phyloP scores from a whole-genome alignment of 1,139 yeast genomes.

The Candida glucosophila region DNA sequence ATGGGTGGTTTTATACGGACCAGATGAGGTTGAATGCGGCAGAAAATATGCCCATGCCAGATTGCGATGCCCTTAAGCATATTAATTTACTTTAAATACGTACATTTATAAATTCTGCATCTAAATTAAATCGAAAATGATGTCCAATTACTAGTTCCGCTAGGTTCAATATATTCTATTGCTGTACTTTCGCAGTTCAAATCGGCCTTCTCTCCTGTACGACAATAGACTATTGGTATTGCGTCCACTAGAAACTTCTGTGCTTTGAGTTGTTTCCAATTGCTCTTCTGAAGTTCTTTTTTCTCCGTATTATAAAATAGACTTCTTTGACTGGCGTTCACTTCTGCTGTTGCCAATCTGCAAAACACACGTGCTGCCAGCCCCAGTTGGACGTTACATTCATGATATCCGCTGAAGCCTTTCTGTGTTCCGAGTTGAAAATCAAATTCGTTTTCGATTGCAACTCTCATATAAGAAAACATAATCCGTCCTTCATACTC shows the following conservation, averaged over 20 bases:
- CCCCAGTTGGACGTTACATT: slow-evolving; percentile 9
- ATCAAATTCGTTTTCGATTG: slow-evolving; percentile 2
- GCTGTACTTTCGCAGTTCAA: slow-evolving; percentile 8
- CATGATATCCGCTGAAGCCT: slow-evolving; percentile 8
- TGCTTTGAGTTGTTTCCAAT: slow-evolving; percentile 8
- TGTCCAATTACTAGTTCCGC: too few relatives aligned
- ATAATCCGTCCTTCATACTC: background rate
- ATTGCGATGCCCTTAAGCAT: slow-evolving; percentile 40
- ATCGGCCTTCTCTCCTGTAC: slow-evolving; percentile 10
- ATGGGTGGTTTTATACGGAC: slow-evolving; percentile 76
- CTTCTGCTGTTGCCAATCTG: slow-evolving; percentile 7
- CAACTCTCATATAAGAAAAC: slow-evolving; percentile 1
- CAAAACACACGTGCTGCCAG: slow-evolving; percentile 11
- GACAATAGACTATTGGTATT: slow-evolving; percentile 12
- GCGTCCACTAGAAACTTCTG: slow-evolving; percentile 7
- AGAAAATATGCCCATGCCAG: slow-evolving; percentile 40
- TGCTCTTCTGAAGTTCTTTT: slow-evolving; percentile 2
- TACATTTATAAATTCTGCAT: too few relatives aligned
- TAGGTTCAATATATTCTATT: slow-evolving; percentile 4
- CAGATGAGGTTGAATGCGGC: slow-evolving; percentile 48
- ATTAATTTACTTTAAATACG: slow-evolving; percentile 31
- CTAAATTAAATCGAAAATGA: too few relatives aligned
- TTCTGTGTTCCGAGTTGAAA: slow-evolving; percentile 5
- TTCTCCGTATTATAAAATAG: slow-evolving; percentile 6
- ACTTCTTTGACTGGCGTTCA: slow-evolving; percentile 6